Conservation (phyloP, 2,329 filamentous ascomycete species). For the Rutstroemia sp. region DNA sequence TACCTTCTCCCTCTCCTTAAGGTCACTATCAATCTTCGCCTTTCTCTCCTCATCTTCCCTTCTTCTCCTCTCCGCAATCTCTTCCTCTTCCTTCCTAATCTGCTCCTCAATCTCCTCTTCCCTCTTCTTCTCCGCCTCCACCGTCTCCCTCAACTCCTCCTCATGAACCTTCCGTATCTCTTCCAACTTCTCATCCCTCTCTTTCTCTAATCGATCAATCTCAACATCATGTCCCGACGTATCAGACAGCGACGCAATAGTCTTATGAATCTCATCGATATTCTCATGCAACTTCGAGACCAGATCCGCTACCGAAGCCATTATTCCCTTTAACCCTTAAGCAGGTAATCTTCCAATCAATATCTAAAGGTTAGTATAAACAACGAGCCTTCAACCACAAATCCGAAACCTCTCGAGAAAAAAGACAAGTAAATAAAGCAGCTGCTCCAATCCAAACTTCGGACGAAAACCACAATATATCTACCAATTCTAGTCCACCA, state of each 20-base stretch:
- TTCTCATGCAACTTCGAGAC: slow-evolving; percentile 23
- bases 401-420: too few species aligned
- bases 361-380: not conserved
- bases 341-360: not conserved
- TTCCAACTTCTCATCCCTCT: slow-evolving; percentile 19
- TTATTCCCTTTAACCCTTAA: not conserved
- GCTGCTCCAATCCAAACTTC: too few species aligned
- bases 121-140: slow-evolving; percentile 11
- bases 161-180: slow-evolving; percentile 18
- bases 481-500: too few species aligned
- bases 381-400: not conserved
- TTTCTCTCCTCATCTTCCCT: slow-evolving; percentile 17
- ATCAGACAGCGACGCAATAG: slow-evolving; percentile 18
- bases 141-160: slow-evolving; percentile 10
- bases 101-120: slow-evolving; percentile 13
- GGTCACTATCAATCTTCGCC: slow-evolving; percentile 8
- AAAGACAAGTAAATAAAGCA: too few species aligned
- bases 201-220: slow-evolving; percentile 17
- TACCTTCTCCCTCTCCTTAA: slow-evolving; percentile 10
- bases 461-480: too few species aligned
- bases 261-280: slow-evolving; percentile 23
- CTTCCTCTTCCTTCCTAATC: slow-evolving; percentile 15
- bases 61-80: slow-evolving; percentile 15
- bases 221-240: slow-evolving; percentile 21
- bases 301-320: slow-evolving; percentile 17